Percentiles rank a stretch among this genome's conserved stretches.
Evolutionary conservation across 169 alveolate species (phyloP).

Genomic region (Cryptosporidium muris): DNA sequence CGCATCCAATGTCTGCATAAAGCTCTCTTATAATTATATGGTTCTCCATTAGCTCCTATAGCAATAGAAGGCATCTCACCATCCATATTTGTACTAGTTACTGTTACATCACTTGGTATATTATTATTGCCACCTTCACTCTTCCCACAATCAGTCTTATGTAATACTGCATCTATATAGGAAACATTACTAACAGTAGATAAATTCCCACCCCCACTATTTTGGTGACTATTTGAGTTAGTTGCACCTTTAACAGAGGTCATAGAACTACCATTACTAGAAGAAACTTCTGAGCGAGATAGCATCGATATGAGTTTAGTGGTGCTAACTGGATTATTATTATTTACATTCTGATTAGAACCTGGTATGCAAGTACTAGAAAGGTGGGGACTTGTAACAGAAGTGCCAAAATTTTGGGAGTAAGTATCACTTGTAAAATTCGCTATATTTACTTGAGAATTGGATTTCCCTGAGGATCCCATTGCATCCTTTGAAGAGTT

Average conservation of each 20-base stretch:
- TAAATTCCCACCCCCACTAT: not conserved
- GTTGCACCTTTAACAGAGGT: slow-evolving; percentile 21
- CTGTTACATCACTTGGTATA: slow-evolving; percentile 12
- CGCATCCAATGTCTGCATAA: slow-evolving; percentile 71
- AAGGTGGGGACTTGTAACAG: slow-evolving; percentile 23
- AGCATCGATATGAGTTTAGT: slow-evolving; percentile 41
- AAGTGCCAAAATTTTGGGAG: not conserved
- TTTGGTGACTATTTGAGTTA: slow-evolving; percentile 1
- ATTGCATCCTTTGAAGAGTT: slow-evolving; percentile 35
- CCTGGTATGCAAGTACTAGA: slow-evolving; percentile 11
- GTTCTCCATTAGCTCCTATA: slow-evolving; percentile 56
- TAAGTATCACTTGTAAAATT: not conserved
- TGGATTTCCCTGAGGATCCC: not conserved
- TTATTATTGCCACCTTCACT: slow-evolving; percentile 35
- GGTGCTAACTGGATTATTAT: slow-evolving; percentile 51
- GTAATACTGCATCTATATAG: slow-evolving; percentile 65
- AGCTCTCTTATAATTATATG: slow-evolving; percentile 68
- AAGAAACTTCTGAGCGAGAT: slow-evolving; percentile 20
- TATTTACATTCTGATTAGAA: slow-evolving; percentile 55
- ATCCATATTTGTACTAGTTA: slow-evolving; percentile 5
- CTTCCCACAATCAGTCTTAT: slow-evolving; percentile 43
- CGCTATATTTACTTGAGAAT: not conserved
- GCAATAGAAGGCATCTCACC: slow-evolving; percentile 43
- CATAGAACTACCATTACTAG: slow-evolving; percentile 39
- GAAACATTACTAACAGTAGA: slow-evolving; percentile 52